A percentile compares a stretch with the other conserved stretches of the same genome.
Evolutionary conservation across 2,329 filamentous ascomycete species (phyloP).

Genomic region (Cytospora piceae): DNA sequence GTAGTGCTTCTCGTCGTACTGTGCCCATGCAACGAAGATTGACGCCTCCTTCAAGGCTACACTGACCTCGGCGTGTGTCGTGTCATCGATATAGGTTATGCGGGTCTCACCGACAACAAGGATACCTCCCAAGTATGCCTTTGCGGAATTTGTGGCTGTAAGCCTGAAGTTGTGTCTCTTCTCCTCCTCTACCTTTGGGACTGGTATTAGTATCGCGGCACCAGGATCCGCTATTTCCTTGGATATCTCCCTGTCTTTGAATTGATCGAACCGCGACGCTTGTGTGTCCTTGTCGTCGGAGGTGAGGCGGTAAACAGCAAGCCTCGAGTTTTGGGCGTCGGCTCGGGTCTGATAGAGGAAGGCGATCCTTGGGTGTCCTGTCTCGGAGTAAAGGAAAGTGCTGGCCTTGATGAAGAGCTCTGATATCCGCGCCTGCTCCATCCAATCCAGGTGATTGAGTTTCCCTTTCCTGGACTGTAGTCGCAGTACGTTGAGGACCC

Average conservation of each 20-base stretch:
- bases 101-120: conserved; percentile 79
- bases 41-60: conserved; percentile 72
- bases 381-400: conserved; percentile 61
- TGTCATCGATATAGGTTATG: conserved; percentile 82
- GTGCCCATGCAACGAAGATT: conserved; percentile 90
- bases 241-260: conserved; percentile 59
- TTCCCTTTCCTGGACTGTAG: conserved; percentile 51
- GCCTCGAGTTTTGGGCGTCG: conserved; percentile 55
- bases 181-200: conserved; percentile 57
- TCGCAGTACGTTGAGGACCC: conserved; percentile 59
- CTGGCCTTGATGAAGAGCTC: conserved; percentile 64
- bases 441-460: conserved; percentile 49
- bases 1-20: conserved; percentile 79
- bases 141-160: conserved; percentile 52
- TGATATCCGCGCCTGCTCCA: conserved; percentile 60
- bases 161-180: conserved; percentile 64
- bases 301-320: conserved; percentile 64
- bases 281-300: conserved; percentile 60
- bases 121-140: conserved; percentile 68
- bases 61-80: conserved; percentile 68
- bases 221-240: conserved; percentile 58
- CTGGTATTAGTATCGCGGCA: conserved; percentile 65
- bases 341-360: conserved; percentile 60
- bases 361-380: conserved; percentile 60
- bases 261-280: conserved; percentile 58